Conservation (phyloP, 345 rosid genomes). For the Pugionium dolabratum region DNA sequence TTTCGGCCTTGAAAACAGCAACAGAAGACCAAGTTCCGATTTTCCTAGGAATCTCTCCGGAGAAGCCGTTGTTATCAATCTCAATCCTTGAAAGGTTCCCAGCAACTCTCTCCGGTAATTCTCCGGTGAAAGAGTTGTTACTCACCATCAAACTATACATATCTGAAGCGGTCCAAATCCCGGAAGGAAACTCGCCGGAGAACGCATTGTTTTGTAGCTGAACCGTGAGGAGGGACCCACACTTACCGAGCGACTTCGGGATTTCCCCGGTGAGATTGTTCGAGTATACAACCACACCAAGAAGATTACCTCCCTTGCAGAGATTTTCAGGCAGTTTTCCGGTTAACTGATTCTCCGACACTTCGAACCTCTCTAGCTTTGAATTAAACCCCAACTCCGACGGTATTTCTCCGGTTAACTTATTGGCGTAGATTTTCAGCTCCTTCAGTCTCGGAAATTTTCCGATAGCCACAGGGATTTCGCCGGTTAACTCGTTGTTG, state of each 20-base stretch:
- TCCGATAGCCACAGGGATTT: conserved; percentile 55
- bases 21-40: conserved; percentile 58
- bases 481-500: conserved; percentile 59
- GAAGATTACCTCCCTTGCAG: conserved; percentile 61
- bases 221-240: conserved; percentile 53
- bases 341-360: conserved; percentile 59
- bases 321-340: conserved; percentile 69
- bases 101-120: conserved; percentile 57
- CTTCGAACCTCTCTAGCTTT: conserved; percentile 58
- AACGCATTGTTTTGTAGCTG: conserved; percentile 68
- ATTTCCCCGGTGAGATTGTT: conserved; percentile 71
- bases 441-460: conserved; percentile 47
- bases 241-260: conserved; percentile 65
- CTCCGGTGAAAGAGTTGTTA: conserved; percentile 69
- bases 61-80: conserved; percentile 65
- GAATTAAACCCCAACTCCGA: conserved; percentile 66
- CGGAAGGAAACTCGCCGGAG: conserved; percentile 74
- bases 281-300: conserved; percentile 58
- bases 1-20: conserved; percentile 58
- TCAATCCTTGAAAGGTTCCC: conserved; percentile 73
- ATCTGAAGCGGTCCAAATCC: conserved; percentile 59
- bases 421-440: conserved; percentile 56
- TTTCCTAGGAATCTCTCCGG: conserved; percentile 64
- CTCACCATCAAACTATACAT: conserved; percentile 58
- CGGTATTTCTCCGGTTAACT: conserved; percentile 66